These are phyloP conservation scores for Aspergillus texensis DNA, from an alignment of 2,329 filamentous ascomycete species.

Conservation along the genomic window DNA sequence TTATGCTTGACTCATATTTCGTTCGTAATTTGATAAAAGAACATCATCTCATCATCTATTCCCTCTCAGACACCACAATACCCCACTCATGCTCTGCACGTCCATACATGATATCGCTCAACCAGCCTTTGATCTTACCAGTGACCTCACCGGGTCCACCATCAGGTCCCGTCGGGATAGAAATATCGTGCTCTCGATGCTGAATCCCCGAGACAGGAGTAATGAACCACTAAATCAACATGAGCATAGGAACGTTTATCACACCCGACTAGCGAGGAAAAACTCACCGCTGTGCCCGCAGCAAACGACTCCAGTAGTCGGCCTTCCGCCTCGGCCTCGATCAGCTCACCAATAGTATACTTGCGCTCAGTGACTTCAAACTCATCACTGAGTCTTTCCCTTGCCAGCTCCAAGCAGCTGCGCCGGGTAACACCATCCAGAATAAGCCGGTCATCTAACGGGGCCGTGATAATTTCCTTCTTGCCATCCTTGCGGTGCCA, in stretches of 20 bases:
- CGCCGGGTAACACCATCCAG: slow-evolving; percentile 79
- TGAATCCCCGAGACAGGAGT: slow-evolving; percentile 11
- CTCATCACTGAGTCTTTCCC: slow-evolving; percentile 57
- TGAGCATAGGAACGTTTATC: background rate
- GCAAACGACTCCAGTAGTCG: slow-evolving; percentile 78
- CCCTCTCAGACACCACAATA: slow-evolving; percentile 8
- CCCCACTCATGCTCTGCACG: slow-evolving; percentile 13
- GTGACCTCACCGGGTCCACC: slow-evolving; percentile 10
- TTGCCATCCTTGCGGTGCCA: slow-evolving; percentile 59
- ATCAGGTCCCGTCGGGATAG: slow-evolving; percentile 6
- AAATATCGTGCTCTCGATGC: slow-evolving; percentile 3
- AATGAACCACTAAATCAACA: slow-evolving; percentile 13
- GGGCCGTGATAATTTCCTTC: slow-evolving; percentile 74
- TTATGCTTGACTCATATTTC: background rate
- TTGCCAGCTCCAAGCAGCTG: slow-evolving; percentile 71
- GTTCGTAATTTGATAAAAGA: background rate
- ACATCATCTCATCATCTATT: background rate
- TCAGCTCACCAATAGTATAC: slow-evolving; percentile 75
- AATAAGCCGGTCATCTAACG: slow-evolving; percentile 76
- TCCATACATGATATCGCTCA: slow-evolving; percentile 19
- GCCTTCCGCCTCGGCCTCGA: slow-evolving; percentile 69
- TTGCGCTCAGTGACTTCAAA: slow-evolving; percentile 77
- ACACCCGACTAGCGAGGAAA: no score
- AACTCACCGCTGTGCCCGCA: slow-evolving; percentile 68
- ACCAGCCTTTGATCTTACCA: slow-evolving; percentile 14